These are phyloP conservation scores for Nicotiana knightiana DNA, from an alignment of 257 asterid genomes.

Conservation along the genomic window DNA sequence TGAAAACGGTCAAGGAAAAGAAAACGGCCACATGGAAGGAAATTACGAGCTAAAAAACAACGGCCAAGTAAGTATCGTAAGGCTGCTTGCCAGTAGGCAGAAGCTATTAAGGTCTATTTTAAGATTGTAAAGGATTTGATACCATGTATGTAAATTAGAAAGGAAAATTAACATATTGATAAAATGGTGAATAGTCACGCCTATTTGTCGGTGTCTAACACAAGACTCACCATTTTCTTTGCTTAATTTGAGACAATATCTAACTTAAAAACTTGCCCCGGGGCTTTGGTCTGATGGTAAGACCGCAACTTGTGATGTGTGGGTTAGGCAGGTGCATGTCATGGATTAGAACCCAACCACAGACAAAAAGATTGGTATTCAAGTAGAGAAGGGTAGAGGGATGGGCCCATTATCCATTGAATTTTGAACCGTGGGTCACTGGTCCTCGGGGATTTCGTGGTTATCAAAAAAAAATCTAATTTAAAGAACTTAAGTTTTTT, in stretches of 20 bases:
- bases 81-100: background rate
- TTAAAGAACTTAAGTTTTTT: background rate
- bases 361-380: no score
- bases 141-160: background rate
- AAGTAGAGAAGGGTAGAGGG: no score
- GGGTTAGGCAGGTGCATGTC: no score
- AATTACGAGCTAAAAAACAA: background rate
- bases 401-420: no score
- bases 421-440: no score
- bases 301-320: no score
- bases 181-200: background rate
- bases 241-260: background rate
- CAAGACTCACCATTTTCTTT: background rate
- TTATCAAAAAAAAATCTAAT: no score
- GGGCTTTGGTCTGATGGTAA: no score
- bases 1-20: background rate
- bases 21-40: background rate
- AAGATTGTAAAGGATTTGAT: background rate
- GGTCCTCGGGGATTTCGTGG: no score
- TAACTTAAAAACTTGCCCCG: background rate
- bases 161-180: constrained; percentile 1
- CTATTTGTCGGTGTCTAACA: background rate
- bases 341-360: no score
- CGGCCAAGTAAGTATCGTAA: background rate
- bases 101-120: background rate